phyloP scores from a whole-genome alignment of 345 rosid species.

The Viola odorata region DNA sequence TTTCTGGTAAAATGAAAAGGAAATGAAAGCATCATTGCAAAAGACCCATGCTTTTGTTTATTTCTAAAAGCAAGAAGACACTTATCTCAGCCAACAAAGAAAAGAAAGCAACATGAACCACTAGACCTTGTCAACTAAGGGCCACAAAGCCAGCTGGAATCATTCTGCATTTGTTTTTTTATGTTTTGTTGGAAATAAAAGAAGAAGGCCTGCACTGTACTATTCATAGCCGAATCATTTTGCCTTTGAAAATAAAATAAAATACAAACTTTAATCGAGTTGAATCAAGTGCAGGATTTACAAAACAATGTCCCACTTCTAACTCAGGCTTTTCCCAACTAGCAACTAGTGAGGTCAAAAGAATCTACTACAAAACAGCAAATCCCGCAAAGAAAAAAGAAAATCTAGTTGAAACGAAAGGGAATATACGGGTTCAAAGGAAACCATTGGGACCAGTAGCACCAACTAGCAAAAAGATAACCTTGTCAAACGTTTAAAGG shows the following conservation, averaged over 20 bases:
- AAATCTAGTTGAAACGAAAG: background rate
- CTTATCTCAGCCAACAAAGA: background rate
- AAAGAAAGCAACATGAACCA: background rate
- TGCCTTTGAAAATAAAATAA: background rate
- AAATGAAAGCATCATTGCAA: background rate
- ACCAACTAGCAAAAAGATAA: background rate
- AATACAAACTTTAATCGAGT: no score
- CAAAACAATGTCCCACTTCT: no score
- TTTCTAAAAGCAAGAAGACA: background rate
- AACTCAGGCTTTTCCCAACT: no score
- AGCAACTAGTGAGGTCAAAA: no score
- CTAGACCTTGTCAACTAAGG: conserved; percentile 13
- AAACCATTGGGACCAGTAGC: background rate
- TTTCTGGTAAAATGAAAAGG: background rate
- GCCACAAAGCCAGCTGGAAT: conserved; percentile 15
- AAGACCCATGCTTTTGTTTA: background rate
- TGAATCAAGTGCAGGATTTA: no score
- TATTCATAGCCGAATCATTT: conserved; percentile 6
- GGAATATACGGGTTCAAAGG: no score
- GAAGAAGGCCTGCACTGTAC: background rate
- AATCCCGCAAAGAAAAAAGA: conserved; percentile 1
- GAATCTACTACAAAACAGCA: background rate
- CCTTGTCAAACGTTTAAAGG: conserved; percentile 5
- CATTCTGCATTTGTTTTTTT: background rate
- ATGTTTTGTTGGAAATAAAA: conserved; percentile 10